phyloP scores from a whole-genome alignment of 345 rosid species.

The Brassica napus region Da-Ae NC_063435.1:4663001-4663500 shows the following conservation, averaged over 20 bases:
- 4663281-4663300: neutral
- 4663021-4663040: constrained; percentile 16
- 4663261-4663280: neutral
- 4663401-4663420: neutral
- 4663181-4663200: neutral
- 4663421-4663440: neutral
- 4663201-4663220: neutral
- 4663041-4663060: neutral
- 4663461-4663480: neutral
- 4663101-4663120: constrained; percentile 75
- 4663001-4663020: neutral
- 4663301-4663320: neutral
- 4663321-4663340: neutral
- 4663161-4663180: constrained; percentile 72
- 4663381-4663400: neutral
- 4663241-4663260: neutral
- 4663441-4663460: neutral
- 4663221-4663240: neutral
- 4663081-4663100: constrained; percentile 52
- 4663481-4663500: neutral
- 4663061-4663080: constrained; percentile 2
- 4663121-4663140: constrained; percentile 74
- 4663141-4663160: constrained; percentile 80
- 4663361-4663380: neutral
- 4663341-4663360: neutral